Evolutionary conservation across 129 eudicot genomes (phyloP), one percentile per base, ranked within the genome.

Genomic region (Centaurea solstitialis): DNA sequence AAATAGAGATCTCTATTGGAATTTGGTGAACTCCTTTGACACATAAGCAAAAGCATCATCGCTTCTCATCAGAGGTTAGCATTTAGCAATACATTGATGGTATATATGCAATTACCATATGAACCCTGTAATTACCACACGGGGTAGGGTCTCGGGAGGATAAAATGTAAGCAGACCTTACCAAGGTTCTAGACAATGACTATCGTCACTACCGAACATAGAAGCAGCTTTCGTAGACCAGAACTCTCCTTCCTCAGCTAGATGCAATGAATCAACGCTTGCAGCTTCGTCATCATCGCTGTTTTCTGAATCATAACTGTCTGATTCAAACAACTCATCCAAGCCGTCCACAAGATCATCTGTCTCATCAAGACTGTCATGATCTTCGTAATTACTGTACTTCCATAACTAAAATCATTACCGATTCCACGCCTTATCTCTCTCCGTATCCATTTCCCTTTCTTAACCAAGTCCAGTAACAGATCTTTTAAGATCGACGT

Each of bases 391-490:
- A 82, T 83, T 62, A 70, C 75, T 2, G 76, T 84, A 64, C 35
- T 35, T 37, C 41, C 81, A 66, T 23, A 47, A 68, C 38, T 68
- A 53, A 38, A 75, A 78, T 24, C 70, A 47, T 77, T 72, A 18
- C 33, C 75, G 64, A 30, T n/a, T n/a, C 21, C 74, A 75, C 39
- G 82, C 66, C 74, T 86, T 81, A 41, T 82, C 80, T 91, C 97
- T 81, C 88, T 84, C 79, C 98, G 89, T 85, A 91, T 81, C 77
- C 86, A 80, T 88, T 94, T 90, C 47, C 98, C 98, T 81, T 91
- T 82, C 64, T 47, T 78, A 37, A 92, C 98, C 85, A 95, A 88
- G 73, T 77, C 77, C 86, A 92, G 30, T 79, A 92, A 72, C 82
- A 75, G 80, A 20, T 87, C 83, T 76, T 82, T 95, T 13, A 89